Base-by-base conservation (phyloP, 305 asterid species). In the Galium porrigens region DNA sequence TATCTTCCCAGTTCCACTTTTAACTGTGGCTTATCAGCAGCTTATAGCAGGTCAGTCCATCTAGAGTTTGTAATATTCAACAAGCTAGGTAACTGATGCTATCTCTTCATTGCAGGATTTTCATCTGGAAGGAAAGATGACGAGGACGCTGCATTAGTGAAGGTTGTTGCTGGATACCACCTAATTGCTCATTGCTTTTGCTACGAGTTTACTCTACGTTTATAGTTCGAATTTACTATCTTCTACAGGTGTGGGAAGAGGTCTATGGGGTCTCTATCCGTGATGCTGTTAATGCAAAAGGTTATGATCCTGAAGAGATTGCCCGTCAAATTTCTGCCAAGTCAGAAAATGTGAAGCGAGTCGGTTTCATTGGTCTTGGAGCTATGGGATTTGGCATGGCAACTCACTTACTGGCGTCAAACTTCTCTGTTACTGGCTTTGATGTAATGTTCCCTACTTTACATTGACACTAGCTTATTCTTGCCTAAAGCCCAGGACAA, bases 371-470 rank as follows among this genome's bases (percentile, higher is more conserved):
- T 74, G 98, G 98, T 70, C 89, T 91, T 71, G 98, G 98, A 77
- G 96, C 98, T 63, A 91, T 91, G 98, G 98, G 98, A 67, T 86
- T 88, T 79, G 98, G 98, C 83, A 91, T 91, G 96, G 98, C 98
- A 63, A 88, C 89, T 55, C 95, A 88, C 73, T 82, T 91, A 72
- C 73, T 91, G 78, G 85, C 84, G 75, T 88, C 95, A 65, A 79
- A 86, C 70, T 88, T 85, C 80, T 70, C 72, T 29, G 90, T 91
- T 15, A 73, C 66, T 75, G 98, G 96, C 70, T 91, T 64, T 79
- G 98, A 91, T 80, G 98, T 91, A 83, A 82, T 84, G 76, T 61
- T 65, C 75, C 52, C 72, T 61, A 61, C 58, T 30, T n/a, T 32
- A 60, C 69, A 58, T 60, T 63, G 68, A 39, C 68, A 63, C 66